phyloP scores from a whole-genome alignment of 2,329 filamentous ascomycete genomes.

The Phialophora chinensis region DNA sequence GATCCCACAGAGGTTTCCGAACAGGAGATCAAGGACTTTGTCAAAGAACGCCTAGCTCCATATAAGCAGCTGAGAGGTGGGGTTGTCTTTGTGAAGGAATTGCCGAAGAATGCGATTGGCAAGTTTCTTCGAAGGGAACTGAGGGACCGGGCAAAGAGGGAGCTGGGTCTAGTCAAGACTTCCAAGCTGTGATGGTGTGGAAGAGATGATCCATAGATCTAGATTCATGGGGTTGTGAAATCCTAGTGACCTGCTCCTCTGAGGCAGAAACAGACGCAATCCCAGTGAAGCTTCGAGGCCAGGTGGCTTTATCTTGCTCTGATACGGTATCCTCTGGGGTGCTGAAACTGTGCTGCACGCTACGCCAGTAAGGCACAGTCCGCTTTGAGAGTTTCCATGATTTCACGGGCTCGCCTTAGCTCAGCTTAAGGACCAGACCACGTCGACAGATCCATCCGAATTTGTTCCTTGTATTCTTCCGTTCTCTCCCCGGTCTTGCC shows the following conservation, averaged over 20 bases:
- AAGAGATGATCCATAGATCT: neutral
- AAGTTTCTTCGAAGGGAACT: conserved; percentile 38
- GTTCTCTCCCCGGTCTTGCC: no score
- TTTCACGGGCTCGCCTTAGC: no score
- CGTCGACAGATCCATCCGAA: no score
- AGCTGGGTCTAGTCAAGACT: conserved; percentile 31
- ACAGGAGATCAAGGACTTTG: conserved; percentile 36
- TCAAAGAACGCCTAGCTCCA: conserved; percentile 33
- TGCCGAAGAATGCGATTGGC: conserved; percentile 39
- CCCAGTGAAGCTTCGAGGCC: neutral
- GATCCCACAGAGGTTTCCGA: conserved; percentile 27
- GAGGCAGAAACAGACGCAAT: neutral
- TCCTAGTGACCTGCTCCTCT: neutral
- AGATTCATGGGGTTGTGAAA: neutral
- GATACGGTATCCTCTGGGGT: neutral
- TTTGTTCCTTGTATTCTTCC: no score
- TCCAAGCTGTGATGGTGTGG: conserved; percentile 12
- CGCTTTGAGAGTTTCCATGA: no score
- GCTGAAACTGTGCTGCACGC: neutral
- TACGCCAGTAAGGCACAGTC: neutral
- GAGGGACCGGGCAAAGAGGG: conserved; percentile 37
- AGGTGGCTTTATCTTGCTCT: neutral
- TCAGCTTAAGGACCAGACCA: no score
- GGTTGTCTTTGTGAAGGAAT: conserved; percentile 36
- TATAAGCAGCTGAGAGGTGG: conserved; percentile 40